A percentile compares a stretch with the other conserved stretches of the same genome.
phyloP scores from a whole-genome alignment of 2,329 filamentous ascomycete species.

The Lachnellula hyalina region DNA sequence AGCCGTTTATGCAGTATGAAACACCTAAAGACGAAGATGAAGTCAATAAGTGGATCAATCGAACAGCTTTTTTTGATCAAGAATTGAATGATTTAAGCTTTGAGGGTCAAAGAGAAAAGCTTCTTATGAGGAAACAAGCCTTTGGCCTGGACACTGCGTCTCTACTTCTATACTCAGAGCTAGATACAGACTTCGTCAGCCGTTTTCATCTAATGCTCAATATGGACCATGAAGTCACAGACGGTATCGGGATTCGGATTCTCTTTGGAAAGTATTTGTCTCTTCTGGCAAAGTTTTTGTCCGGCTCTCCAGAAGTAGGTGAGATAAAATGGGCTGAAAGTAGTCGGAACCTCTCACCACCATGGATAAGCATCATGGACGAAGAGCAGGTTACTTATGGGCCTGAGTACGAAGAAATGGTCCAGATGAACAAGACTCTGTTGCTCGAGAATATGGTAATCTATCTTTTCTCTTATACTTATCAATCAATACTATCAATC shows the following conservation, averaged over 20 bases:
- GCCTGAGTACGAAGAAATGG: conserved; percentile 3
- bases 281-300: conserved; percentile 4
- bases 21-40: conserved; percentile 1
- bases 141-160: conserved; percentile 6
- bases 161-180: conserved; percentile 3
- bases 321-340: conserved; percentile 12
- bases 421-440: conserved; percentile 8
- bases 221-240: conserved; percentile 19
- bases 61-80: conserved; percentile 4
- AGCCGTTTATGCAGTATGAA: conserved; percentile 9
- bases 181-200: neutral
- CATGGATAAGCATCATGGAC: conserved; percentile 19
- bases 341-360: conserved; percentile 12
- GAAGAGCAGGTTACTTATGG: conserved; percentile 11
- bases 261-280: conserved; percentile 17
- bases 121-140: conserved; percentile 4
- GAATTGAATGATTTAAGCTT: neutral
- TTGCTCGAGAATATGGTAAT: conserved; percentile 13
- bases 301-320: neutral
- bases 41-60: conserved; percentile 4
- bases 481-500: no score
- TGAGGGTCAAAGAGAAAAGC: conserved; percentile 5
- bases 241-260: conserved; percentile 22
- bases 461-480: neutral
- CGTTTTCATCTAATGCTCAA: conserved; percentile 17